Base-by-base conservation (phyloP, 768 basidiomycete genomes). In the Neoboletus brunneissimus region DNA sequence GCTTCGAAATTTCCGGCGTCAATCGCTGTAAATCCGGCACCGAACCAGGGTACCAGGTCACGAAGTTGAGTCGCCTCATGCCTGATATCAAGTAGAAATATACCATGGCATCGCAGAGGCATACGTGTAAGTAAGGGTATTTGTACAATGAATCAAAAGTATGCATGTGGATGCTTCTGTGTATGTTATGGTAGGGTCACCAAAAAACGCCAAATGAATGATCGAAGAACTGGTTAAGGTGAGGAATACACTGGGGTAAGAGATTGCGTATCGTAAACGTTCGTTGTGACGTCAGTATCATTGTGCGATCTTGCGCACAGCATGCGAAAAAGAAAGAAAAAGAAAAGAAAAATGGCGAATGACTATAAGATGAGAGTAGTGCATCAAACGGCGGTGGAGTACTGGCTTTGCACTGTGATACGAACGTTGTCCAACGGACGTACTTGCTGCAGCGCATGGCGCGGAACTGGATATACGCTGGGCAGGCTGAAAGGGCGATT, bases 401-500 rank as follows among this genome's bases (percentile, higher is more conserved):
- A 22, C 7, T 53, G 53, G 29, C 66, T 59, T 41, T 67, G 63
- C 38, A 65, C 54, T 2, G 55, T 52, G 34, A 67, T 52, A 29
- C 31, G 44, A 40, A 66, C 23, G 13, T 35, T 44, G 12, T 58
- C 46, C 27, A 47, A 31, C n/a, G 63, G 41, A 35, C 43, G 45
- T 25, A 55, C 16, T 32, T 40, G 40, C 34, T 55, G 57, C 48
- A 35, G 22, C 11, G 29, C n/a, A 13, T 9, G 44, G n/a, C 27
- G 46, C 15, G 52, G 32, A 38, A 27, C 23, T 3, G 54, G 58
- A 53, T 27, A 49, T 48, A 60, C 15, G 9, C 34, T 57, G 11
- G 64, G 61, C 15, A 42, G 23, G 43, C 34, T 57, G 46, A 67
- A 65, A 25, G 61, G 64, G n/a, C 55, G 64, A 29, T 53, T 61